Conservation (phyloP, 768 basidiomycete species). For the Hydnum rufescens region DNA sequence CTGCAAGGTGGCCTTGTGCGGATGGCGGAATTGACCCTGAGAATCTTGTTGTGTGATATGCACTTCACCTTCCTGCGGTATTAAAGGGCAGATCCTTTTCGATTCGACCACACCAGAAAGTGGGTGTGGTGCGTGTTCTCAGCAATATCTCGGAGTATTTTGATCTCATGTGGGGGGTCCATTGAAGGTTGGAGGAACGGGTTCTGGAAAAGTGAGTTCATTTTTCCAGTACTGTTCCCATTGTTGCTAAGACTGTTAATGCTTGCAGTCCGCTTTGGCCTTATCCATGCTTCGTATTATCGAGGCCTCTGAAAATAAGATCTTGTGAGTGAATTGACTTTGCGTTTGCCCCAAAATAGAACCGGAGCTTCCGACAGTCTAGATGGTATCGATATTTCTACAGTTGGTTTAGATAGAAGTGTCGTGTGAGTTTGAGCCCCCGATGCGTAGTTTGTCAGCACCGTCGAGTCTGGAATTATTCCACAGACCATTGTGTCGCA, state of each 20-base stretch:
- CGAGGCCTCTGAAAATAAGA: constrained; percentile 35
- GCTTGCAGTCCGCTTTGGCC: constrained; percentile 39
- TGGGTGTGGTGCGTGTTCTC: constrained; percentile 39
- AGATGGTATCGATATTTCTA: constrained; percentile 33
- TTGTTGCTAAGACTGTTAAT: background rate
- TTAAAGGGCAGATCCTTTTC: constrained; percentile 38
- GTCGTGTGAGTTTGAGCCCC: constrained; percentile 24
- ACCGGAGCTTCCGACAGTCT: background rate
- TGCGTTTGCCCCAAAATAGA: too few relatives aligned
- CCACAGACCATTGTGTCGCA: constrained; percentile 50
- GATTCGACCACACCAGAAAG: constrained; percentile 41
- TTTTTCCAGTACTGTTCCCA: background rate
- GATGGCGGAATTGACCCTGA: constrained; percentile 36
- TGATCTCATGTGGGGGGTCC: background rate
- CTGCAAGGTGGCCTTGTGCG: constrained; percentile 51
- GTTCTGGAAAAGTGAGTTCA: constrained; percentile 27
- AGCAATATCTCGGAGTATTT: too few relatives aligned
- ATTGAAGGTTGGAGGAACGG: constrained; percentile 41
- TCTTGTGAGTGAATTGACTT: constrained; percentile 28
- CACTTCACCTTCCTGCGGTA: constrained; percentile 38
- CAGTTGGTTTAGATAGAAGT: constrained; percentile 52
- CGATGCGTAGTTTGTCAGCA: too few relatives aligned
- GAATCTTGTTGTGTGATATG: constrained; percentile 40
- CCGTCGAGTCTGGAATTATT: constrained; percentile 3
- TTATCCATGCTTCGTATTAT: constrained; percentile 41